A percentile compares a stretch with the other conserved stretches of the same genome.
Conservation (phyloP, 2,329 filamentous ascomycete genomes). For the Aureobasidium uvarum region DNA sequence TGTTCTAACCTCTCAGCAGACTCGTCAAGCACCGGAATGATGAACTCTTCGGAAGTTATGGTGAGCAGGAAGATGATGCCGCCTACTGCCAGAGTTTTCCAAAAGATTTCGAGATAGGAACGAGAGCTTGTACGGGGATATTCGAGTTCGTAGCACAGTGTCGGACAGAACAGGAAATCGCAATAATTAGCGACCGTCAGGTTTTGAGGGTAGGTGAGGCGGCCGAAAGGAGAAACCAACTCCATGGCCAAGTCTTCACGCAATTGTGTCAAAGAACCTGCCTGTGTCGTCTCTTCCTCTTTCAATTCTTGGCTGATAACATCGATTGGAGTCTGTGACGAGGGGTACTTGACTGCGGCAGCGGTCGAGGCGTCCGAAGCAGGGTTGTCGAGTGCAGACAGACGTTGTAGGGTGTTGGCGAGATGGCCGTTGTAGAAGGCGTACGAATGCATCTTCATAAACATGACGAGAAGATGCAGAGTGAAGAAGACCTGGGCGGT, state of each 20-base stretch:
- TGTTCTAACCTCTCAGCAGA: conserved; percentile 58
- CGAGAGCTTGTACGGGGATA: conserved; percentile 78
- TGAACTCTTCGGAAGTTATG: conserved; percentile 89
- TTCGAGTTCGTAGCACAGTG: conserved; percentile 95
- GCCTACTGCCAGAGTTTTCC: conserved; percentile 85
- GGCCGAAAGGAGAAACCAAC: conserved; percentile 84
- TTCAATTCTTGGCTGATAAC: conserved; percentile 49
- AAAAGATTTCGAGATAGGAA: conserved; percentile 76
- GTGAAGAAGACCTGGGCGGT: conserved; percentile 94
- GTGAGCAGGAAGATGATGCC: conserved; percentile 95
- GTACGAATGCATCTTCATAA: conserved; percentile 99
- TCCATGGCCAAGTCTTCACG: conserved; percentile 87
- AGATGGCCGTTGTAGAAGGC: conserved; percentile 98
- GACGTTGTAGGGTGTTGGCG: conserved; percentile 76
- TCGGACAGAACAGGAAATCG: conserved; percentile 89
- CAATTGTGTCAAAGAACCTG: conserved; percentile 57
- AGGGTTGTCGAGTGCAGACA: conserved; percentile 76
- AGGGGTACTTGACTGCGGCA: conserved; percentile 67
- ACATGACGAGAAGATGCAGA: conserved; percentile 81
- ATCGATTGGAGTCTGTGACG: conserved; percentile 49
- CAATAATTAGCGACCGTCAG: conserved; percentile 77
- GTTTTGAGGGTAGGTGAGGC: conserved; percentile 86
- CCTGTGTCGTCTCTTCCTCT: conserved; percentile 34
- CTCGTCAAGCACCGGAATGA: conserved; percentile 81
- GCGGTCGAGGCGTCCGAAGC: conserved; percentile 34